These are phyloP conservation scores for Paracamarosporium sp. DNA, from an alignment of 2,329 filamentous ascomycete genomes.

Conservation along the genomic window DNA sequence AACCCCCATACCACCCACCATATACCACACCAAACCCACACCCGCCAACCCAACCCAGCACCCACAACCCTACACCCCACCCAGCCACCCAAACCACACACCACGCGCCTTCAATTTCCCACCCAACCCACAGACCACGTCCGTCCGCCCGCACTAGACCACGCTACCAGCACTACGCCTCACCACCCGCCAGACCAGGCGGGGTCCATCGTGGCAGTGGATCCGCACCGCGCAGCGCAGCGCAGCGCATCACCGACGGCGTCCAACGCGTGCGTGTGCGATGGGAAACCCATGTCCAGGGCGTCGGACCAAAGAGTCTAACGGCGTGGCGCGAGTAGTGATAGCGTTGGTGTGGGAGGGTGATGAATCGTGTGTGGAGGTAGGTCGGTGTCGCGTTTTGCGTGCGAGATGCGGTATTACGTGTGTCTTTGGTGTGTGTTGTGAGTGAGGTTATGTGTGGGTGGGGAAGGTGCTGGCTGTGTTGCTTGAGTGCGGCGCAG, in stretches of 20 bases:
- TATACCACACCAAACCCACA: not conserved
- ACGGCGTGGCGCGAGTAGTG: not conserved
- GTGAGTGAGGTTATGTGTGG: too few species aligned
- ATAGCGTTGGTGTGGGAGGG: not conserved
- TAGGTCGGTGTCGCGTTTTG: too few species aligned
- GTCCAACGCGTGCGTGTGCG: not conserved
- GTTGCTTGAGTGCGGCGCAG: too few species aligned
- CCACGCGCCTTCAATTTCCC: constrained; percentile 1
- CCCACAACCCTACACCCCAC: too few species aligned
- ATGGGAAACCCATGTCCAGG: constrained; percentile 20
- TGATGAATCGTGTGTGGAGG: not conserved
- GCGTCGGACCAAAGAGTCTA: constrained; percentile 14
- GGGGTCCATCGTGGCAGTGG: constrained; percentile 3
- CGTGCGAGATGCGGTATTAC: too few species aligned
- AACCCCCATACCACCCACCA: not conserved
- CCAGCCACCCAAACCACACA: not conserved
- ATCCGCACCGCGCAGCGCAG: too few species aligned
- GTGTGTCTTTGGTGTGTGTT: too few species aligned
- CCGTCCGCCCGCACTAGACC: not conserved
- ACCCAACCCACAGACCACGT: not conserved
- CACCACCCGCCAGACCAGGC: constrained; percentile 5
- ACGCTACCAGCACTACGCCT: constrained; percentile 8
- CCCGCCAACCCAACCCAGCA: not conserved
- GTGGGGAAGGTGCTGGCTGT: too few species aligned
- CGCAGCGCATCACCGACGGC: too few species aligned